A percentile compares a stretch with the other conserved stretches of the same genome.
These are phyloP conservation scores for Luffa acutangula DNA, from an alignment of 306 rosid genomes.

Conservation along the genomic window DNA sequence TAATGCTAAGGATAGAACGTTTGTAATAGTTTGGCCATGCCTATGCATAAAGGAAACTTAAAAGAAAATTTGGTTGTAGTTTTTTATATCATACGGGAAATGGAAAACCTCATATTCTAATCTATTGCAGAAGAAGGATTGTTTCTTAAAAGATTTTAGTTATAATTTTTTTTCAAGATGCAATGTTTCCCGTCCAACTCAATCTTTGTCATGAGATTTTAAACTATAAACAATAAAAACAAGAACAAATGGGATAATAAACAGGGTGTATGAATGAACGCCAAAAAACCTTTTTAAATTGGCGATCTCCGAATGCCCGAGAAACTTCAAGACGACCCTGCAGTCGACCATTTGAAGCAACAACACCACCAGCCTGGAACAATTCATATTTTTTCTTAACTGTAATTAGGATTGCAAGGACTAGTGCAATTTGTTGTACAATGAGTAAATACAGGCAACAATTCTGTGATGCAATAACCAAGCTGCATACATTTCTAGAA, in stretches of 20 bases:
- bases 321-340: constrained; percentile 92
- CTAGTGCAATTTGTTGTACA: not conserved
- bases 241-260: not conserved
- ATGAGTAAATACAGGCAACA: constrained; percentile 3
- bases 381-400: not conserved
- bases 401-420: not conserved
- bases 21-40: not conserved
- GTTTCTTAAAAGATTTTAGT: not conserved
- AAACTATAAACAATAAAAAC: not conserved
- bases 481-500: not conserved
- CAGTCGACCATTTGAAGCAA: constrained; percentile 74
- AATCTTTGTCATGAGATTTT: not conserved
- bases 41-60: not conserved
- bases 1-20: not conserved
- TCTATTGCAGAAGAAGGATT: not conserved
- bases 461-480: not conserved
- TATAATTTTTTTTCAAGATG: not conserved
- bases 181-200: not conserved
- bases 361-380: constrained; percentile 74
- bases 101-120: not conserved
- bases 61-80: not conserved
- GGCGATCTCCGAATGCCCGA: constrained; percentile 84
- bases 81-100: not conserved
- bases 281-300: constrained; percentile 62
- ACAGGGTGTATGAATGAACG: not conserved